These are phyloP conservation scores for Lodderomyces elongisporus DNA, from an alignment of 1,139 yeast species.

Conservation along the genomic window DNA sequence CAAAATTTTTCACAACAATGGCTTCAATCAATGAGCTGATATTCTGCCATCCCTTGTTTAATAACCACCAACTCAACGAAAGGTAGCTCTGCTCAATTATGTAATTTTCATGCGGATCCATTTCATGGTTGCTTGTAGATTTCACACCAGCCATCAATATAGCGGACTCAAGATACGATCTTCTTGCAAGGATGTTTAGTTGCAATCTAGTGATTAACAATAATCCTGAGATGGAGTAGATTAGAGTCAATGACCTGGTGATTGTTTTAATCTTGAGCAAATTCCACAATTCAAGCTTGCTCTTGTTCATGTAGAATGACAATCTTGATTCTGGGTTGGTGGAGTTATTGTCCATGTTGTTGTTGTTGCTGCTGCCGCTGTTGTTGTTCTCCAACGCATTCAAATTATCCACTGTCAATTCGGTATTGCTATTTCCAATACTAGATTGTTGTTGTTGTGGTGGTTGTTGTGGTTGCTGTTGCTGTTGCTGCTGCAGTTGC, in stretches of 20 bases:
- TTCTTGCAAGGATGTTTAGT: conserved; percentile 80
- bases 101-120: conserved; percentile 33
- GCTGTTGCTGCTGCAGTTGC: conserved; percentile 12
- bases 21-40: conserved; percentile 51
- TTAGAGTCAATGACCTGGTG: conserved; percentile 66
- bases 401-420: conserved; percentile 39
- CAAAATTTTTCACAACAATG: conserved; percentile 59
- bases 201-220: conserved; percentile 78
- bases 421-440: conserved; percentile 23
- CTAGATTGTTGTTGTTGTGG: conserved; percentile 13
- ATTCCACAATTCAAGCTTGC: conserved; percentile 82
- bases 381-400: too few species aligned
- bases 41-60: conserved; percentile 77
- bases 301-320: conserved; percentile 32
- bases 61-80: conserved; percentile 90
- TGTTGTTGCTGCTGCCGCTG: too few species aligned
- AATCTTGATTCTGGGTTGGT: conserved; percentile 24
- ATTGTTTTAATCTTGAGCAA: conserved; percentile 72
- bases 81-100: conserved; percentile 77
- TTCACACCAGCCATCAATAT: conserved; percentile 54
- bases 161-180: conserved; percentile 78
- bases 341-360: conserved; percentile 29
- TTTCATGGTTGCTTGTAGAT: conserved; percentile 14
- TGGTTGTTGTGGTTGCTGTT: conserved; percentile 4
- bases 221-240: conserved; percentile 66